A percentile compares a stretch with the other conserved stretches of the same genome.
Conservation (phyloP, 768 basidiomycete genomes). For the Boletus edulis region DNA sequence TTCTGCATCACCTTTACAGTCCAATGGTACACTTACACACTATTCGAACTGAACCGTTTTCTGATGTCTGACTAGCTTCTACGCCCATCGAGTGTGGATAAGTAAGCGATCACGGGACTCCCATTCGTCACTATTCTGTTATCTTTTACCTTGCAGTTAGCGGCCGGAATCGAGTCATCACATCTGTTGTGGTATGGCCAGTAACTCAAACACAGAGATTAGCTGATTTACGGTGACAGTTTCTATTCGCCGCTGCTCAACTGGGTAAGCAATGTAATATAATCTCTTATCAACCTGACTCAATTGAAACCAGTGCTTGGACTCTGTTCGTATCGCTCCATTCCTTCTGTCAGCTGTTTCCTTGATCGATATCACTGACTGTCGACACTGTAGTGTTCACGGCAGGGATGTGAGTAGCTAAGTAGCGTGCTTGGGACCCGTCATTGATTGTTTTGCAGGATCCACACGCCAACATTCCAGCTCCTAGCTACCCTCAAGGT, state of each 20-base stretch:
- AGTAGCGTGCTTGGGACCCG: too few species aligned
- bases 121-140: not conserved
- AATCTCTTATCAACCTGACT: not conserved
- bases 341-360: not conserved
- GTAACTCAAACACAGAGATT: not conserved
- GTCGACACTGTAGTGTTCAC: not conserved
- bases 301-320: constrained; percentile 10
- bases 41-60: not conserved
- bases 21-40: constrained; percentile 10
- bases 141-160: constrained; percentile 14
- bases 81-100: constrained; percentile 27
- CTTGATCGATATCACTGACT: not conserved
- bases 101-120: constrained; percentile 9
- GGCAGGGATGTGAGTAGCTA: constrained; percentile 4
- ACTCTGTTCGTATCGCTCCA: constrained; percentile 6
- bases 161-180: constrained; percentile 14
- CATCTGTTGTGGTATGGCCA: constrained; percentile 13
- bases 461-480: constrained; percentile 5
- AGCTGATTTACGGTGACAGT: not conserved
- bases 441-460: constrained; percentile 2
- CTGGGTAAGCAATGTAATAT: constrained; percentile 5
- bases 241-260: constrained; percentile 8
- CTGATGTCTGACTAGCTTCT: constrained; percentile 17
- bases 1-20: constrained; percentile 19
- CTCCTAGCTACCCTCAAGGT: constrained; percentile 5